These are phyloP conservation scores for Podochytrium sp. DNA, from an alignment of 192 early-diverging fungal genomes.

Conservation along the genomic window DNA sequence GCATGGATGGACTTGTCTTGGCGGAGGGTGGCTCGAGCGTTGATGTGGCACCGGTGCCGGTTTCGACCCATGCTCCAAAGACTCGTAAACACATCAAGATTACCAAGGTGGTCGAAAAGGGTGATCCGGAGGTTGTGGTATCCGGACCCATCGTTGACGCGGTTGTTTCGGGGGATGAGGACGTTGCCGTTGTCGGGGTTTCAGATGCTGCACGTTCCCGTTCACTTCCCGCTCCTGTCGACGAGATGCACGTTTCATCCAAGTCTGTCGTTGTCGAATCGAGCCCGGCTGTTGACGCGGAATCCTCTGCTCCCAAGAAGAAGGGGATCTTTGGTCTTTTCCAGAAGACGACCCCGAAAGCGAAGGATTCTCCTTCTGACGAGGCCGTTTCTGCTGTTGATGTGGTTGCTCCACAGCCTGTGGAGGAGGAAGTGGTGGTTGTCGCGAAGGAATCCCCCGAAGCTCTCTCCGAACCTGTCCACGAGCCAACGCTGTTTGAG, in stretches of 20 bases:
- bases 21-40: not conserved
- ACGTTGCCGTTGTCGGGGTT: not conserved
- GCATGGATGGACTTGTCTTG: no score
- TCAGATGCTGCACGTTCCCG: no score
- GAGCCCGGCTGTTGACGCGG: not conserved
- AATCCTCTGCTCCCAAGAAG: no score
- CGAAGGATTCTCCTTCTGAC: not conserved
- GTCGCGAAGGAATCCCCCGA: no score
- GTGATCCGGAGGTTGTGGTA: not conserved
- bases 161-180: not conserved
- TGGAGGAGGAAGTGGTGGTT: no score
- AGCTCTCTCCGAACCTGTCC: no score
- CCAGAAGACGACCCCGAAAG: no score
- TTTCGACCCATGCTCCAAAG: not conserved
- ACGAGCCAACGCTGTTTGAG: not conserved
- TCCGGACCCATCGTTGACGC: not conserved
- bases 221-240: no score
- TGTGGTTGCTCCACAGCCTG: not conserved
- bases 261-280: not conserved
- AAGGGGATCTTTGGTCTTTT: no score
- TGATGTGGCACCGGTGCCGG: not conserved
- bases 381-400: not conserved
- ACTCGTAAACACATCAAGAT: not conserved
- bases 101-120: not conserved
- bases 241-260: not conserved